Evolutionary conservation across 2,329 filamentous ascomycete genomes (phyloP), one percentile per base, ranked within the genome.

Genomic region (Aspergillus sp.): DNA sequence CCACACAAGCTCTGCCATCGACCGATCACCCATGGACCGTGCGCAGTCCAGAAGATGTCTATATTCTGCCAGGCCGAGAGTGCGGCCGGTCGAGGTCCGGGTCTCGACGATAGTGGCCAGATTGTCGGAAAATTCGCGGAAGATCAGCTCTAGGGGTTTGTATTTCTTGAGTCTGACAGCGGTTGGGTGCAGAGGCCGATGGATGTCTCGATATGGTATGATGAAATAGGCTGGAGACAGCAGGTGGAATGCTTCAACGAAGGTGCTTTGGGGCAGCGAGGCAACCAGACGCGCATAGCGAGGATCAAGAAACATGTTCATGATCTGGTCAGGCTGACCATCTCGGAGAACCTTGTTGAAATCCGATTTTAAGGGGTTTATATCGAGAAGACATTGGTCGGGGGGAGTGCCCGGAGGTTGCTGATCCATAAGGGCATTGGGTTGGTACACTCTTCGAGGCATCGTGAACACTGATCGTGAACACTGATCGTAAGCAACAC

Each of bases 171-270:
- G 10, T 12, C 67, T 39, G 11, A 64, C 60, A 22, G 67, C 49
- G 8, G 60, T 57, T 3, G 65, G 51, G 49, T 80, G 77, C 13
- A 74, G 51, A 8, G 68, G 55, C 13, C 57, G 51, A 32, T 71
- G 62, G 12, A 75, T 56, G 14, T 55, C 48, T 4, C 71, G 58
- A 43, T 66, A 63, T 1, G 61, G 59, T 15, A 60, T 53, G 25
- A 74, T 43, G 38, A 72, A 68, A 41, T 69, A 55, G 15, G 55
- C 47, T 0, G 81, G 79, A 36, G 82, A 75, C 6, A 86, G 55
- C 4, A 68, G 64, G 20, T 69, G 68, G 17, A 88, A 53, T 7
- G 82, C 69, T 41, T 81, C 75, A 1, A 75, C 74, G 47, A 86
- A 78, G 1, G 69, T 69, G 1, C 68, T 61, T 2, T 65, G 53